Conservation (phyloP, 2,329 filamentous ascomycete genomes). For the Pyricularia sp. region DNA sequence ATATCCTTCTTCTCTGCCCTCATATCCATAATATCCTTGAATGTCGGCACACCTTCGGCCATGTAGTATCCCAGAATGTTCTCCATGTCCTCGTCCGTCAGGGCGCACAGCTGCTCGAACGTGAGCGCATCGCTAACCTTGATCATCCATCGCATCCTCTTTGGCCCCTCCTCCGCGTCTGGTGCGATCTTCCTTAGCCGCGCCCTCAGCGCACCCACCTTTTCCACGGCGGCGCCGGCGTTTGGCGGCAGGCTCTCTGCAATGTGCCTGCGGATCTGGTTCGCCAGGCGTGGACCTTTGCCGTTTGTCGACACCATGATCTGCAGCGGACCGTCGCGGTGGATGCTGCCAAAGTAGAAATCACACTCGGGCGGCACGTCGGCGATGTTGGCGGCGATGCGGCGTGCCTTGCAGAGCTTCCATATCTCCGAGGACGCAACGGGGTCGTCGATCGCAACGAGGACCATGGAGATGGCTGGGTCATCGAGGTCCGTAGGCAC, state of each 20-base stretch:
- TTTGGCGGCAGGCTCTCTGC: constrained; percentile 66
- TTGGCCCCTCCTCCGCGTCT: constrained; percentile 61
- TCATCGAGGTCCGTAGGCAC: constrained; percentile 76
- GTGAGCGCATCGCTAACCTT: constrained; percentile 81
- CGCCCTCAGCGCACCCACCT: constrained; percentile 69
- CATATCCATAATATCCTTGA: constrained; percentile 47
- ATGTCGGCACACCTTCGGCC: constrained; percentile 41
- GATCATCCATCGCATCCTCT: constrained; percentile 94
- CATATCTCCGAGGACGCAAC: constrained; percentile 84
- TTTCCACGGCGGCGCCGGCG: constrained; percentile 76
- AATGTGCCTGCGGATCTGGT: constrained; percentile 75
- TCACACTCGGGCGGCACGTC: constrained; percentile 96
- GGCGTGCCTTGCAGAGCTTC: constrained; percentile 80
- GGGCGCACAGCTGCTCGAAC: constrained; percentile 72
- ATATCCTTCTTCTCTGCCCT: constrained; percentile 20
- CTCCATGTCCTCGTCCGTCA: constrained; percentile 80
- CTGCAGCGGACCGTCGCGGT: constrained; percentile 90
- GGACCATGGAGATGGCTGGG: constrained; percentile 62
- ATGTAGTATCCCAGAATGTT: constrained; percentile 68
- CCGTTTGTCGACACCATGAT: constrained; percentile 99
- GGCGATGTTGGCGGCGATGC: constrained; percentile 88
- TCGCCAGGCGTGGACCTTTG: constrained; percentile 85
- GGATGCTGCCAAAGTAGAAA: constrained; percentile 95
- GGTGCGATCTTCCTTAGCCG: constrained; percentile 74
- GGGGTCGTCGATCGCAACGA: constrained; percentile 89